Percentiles rank a stretch among this genome's conserved stretches.
These are phyloP conservation scores for Epichloe glyceriae DNA, from an alignment of 2,329 filamentous ascomycete genomes.

Conservation along the genomic window DNA sequence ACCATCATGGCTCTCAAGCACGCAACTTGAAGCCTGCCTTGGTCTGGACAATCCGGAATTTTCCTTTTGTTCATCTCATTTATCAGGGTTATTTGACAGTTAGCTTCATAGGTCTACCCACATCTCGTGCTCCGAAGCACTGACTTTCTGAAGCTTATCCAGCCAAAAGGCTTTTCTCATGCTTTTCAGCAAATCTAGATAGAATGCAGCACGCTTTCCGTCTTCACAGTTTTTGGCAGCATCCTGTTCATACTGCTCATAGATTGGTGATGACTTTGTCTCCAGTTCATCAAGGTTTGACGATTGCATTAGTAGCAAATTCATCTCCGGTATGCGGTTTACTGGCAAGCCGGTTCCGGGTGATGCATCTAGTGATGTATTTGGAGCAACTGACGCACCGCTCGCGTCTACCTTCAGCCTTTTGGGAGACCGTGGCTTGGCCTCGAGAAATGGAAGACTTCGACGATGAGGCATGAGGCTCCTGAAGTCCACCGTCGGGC, in stretches of 20 bases:
- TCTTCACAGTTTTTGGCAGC: conserved; percentile 11
- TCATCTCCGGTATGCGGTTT: background rate
- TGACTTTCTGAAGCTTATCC: conserved; percentile 8
- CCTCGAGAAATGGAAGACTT: conserved; percentile 15
- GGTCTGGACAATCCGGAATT: too few relatives aligned
- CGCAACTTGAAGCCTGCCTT: too few relatives aligned
- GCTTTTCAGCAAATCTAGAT: conserved; percentile 15
- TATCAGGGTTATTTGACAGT: background rate
- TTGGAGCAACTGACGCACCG: background rate
- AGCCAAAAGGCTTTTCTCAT: conserved; percentile 20
- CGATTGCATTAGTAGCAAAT: conserved; percentile 15
- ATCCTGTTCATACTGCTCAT: conserved; percentile 23
- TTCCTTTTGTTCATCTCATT: too few relatives aligned
- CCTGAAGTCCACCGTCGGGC: conserved; percentile 11
- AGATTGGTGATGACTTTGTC: conserved; percentile 12
- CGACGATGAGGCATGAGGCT: conserved; percentile 19
- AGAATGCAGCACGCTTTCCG: conserved; percentile 16
- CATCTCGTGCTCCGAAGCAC: background rate
- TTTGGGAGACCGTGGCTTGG: background rate
- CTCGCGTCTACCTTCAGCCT: background rate
- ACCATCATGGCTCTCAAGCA: too few relatives aligned
- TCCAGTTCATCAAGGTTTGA: conserved; percentile 14
- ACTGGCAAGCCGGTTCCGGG: background rate
- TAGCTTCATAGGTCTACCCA: background rate
- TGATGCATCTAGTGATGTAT: background rate